These are phyloP conservation scores for Beta corolliflora DNA, from an alignment of 179 eudicot species.

Conservation along the genomic window DNA sequence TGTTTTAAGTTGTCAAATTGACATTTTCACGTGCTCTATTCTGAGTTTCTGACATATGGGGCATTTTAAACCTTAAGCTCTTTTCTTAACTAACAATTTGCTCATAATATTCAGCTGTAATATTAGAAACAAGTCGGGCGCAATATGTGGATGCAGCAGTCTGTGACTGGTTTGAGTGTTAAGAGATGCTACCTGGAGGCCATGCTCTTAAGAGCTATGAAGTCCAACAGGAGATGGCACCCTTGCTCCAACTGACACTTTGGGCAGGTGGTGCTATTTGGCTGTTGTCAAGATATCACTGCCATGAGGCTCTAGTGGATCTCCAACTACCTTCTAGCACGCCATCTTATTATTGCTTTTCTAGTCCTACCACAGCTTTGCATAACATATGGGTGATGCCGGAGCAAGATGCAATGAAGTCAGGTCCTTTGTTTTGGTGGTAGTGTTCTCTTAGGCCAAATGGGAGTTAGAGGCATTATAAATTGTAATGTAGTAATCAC, in stretches of 20 bases:
- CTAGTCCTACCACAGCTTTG: too few relatives aligned
- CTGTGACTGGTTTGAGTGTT: not conserved
- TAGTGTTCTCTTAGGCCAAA: not conserved
- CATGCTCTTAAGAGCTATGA: not conserved
- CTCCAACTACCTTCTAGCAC: too few relatives aligned
- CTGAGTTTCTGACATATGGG: not conserved
- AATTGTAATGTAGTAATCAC: not conserved
- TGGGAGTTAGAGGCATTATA: not conserved
- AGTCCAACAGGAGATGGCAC: not conserved
- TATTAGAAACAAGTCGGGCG: not conserved
- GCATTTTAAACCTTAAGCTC: constrained; percentile 3
- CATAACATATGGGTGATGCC: not conserved
- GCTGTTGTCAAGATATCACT: not conserved
- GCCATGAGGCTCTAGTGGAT: not conserved
- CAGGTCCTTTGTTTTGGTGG: not conserved
- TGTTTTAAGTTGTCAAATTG: not conserved
- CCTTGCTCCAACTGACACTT: not conserved
- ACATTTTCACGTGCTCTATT: not conserved
- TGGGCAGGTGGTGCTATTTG: not conserved
- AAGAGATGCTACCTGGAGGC: not conserved
- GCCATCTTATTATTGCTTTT: too few relatives aligned
- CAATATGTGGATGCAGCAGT: not conserved
- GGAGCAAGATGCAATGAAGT: not conserved
- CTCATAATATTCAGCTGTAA: not conserved
- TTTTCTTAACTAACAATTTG: constrained; percentile 3